A percentile compares a stretch with the other conserved stretches of the same genome.
phyloP scores from a whole-genome alignment of 2,329 filamentous ascomycete genomes.

The Hysterium pulicare region DNA sequence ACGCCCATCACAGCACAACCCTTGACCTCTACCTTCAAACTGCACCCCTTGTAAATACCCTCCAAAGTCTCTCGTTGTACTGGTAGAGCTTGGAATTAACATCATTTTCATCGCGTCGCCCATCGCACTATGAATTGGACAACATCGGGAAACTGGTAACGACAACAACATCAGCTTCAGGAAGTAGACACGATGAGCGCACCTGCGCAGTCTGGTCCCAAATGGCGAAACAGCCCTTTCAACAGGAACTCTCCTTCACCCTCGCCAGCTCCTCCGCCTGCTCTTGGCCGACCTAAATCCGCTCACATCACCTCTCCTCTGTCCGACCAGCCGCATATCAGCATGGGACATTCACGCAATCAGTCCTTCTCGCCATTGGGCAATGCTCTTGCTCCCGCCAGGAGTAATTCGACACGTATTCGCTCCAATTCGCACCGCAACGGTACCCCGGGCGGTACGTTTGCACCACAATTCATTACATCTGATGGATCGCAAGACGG shows the following conservation, averaged over 20 bases:
- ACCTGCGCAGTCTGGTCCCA: conserved; percentile 59
- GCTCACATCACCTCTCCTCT: conserved; percentile 64
- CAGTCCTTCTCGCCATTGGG: conserved; percentile 60
- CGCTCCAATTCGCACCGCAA: conserved; percentile 64
- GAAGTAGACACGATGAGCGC: conserved; percentile 46
- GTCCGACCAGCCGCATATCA: conserved; percentile 42
- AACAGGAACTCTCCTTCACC: conserved; percentile 62
- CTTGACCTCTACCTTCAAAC: no score
- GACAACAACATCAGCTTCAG: not conserved
- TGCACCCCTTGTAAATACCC: no score
- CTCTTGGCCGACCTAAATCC: conserved; percentile 67
- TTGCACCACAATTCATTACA: conserved; percentile 95
- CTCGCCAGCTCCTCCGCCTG: conserved; percentile 49
- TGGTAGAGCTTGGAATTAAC: no score
- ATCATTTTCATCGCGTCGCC: conserved; percentile 9
- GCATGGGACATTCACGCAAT: conserved; percentile 60
- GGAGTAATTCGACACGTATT: conserved; percentile 33
- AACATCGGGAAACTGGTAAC: conserved; percentile 15
- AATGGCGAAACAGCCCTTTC: conserved; percentile 80
- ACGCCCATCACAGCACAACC: no score
- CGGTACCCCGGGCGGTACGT: conserved; percentile 70
- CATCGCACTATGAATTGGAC: conserved; percentile 21
- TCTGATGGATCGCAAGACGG: conserved; percentile 68
- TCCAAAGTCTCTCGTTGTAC: no score
- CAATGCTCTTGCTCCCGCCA: conserved; percentile 24